Percentiles rank a stretch among this genome's conserved stretches.
phyloP scores from a whole-genome alignment of 2,329 filamentous ascomycete species.

The Xylaria sp. region DNA sequence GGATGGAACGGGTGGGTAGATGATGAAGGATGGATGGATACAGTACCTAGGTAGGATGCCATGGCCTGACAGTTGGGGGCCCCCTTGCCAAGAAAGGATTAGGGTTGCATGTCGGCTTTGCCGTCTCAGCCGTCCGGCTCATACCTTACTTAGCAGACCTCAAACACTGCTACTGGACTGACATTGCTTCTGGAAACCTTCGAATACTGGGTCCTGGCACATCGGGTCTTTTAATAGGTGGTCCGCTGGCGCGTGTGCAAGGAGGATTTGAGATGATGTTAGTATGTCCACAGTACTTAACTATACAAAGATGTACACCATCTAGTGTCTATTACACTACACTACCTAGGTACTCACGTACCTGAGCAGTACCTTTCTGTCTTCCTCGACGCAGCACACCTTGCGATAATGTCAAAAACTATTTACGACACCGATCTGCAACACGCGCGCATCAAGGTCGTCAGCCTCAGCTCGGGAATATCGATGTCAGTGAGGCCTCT shows the following conservation, averaged over 20 bases:
- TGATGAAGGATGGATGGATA: neutral
- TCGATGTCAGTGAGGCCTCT: constrained; percentile 24
- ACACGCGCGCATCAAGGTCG: constrained; percentile 4
- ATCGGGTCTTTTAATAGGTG: constrained; percentile 16
- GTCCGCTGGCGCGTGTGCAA: constrained; percentile 3
- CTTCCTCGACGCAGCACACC: too few relatives aligned
- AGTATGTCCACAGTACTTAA: too few relatives aligned
- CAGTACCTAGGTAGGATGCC: neutral
- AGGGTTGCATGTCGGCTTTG: constrained; percentile 40
- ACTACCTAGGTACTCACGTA: too few relatives aligned
- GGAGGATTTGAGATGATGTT: constrained; percentile 37
- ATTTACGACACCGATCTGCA: constrained; percentile 31
- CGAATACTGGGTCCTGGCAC: constrained; percentile 28
- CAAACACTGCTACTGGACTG: neutral
- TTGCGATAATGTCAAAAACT: neutral
- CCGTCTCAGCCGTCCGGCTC: constrained; percentile 39
- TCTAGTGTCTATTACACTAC: too few relatives aligned
- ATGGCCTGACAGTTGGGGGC: constrained; percentile 18
- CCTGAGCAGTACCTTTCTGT: too few relatives aligned
- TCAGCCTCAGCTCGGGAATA: constrained; percentile 19
- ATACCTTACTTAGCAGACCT: neutral
- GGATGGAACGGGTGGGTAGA: constrained; percentile 1
- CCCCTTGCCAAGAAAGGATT: constrained; percentile 27
- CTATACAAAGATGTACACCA: too few relatives aligned
- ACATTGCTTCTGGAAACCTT: constrained; percentile 27